Evolutionary conservation across 805 yeast genomes (phyloP).

Genomic region (Danielozyma ontarioensis): DNA sequence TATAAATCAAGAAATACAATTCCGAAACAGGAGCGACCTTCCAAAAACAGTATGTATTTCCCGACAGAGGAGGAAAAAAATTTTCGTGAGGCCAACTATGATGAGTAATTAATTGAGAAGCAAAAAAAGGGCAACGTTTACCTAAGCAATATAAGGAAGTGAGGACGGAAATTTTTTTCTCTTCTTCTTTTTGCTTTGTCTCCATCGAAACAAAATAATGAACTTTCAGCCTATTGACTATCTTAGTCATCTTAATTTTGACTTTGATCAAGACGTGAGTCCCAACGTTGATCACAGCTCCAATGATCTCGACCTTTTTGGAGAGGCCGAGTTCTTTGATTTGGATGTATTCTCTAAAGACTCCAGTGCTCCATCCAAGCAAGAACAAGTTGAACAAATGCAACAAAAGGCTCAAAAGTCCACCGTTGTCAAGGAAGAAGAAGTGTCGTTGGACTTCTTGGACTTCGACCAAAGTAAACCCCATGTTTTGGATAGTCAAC

Average conservation of each 20-base stretch:
- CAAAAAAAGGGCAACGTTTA: too few relatives aligned
- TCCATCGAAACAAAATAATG: slow-evolving; percentile 15
- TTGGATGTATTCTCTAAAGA: slow-evolving; percentile 29
- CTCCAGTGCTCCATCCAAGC: slow-evolving; percentile 8
- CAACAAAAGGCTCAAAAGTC: background rate
- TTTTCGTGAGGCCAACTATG: too few relatives aligned
- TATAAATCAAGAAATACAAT: too few relatives aligned
- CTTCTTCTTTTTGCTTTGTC: too few relatives aligned
- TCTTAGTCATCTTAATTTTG: slow-evolving; percentile 35
- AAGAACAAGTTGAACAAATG: slow-evolving; percentile 2
- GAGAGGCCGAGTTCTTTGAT: slow-evolving; percentile 35
- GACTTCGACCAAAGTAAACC: slow-evolving; percentile 1
- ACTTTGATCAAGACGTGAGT: slow-evolving; percentile 22
- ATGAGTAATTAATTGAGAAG: too few relatives aligned
- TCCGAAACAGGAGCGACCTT: too few relatives aligned
- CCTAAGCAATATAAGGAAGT: too few relatives aligned
- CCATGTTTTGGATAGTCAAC: background rate
- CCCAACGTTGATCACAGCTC: slow-evolving; percentile 12
- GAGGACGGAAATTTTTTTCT: too few relatives aligned
- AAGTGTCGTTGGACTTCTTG: slow-evolving; percentile 5
- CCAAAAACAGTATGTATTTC: too few relatives aligned
- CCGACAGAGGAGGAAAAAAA: too few relatives aligned
- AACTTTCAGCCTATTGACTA: slow-evolving; percentile 39
- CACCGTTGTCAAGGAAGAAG: slow-evolving; percentile 4
- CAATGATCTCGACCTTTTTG: slow-evolving; percentile 34